Base-by-base conservation (phyloP, 192 early-diverging fungal genomes). In the Coemansia nantahalensis region DNA sequence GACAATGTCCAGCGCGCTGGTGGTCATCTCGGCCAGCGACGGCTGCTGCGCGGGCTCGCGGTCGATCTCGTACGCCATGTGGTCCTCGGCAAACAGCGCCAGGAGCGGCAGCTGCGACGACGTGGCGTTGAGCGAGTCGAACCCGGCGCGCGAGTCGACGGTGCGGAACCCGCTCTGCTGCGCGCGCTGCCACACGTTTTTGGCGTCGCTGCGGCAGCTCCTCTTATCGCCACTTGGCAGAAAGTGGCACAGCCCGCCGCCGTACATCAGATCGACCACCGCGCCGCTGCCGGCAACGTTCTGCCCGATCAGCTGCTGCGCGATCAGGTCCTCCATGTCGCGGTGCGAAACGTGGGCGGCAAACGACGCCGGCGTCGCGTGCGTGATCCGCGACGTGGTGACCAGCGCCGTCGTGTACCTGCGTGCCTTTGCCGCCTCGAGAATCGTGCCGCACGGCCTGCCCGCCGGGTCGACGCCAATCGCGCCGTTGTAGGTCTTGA, bases 331-430 rank as follows among this genome's bases (percentile, higher is more conserved):
- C 42, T 85, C 82, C 65, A 61, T 69, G 33, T 80, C 70, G 26
- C 83, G 58, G 43, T 79, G 41, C 5, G 34, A 45, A 0, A 76
- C 80, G 34, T 85, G 83, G 0, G 82, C 74, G 26, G 76, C 80
- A 53, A 82, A 84, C 0, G 81, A 49, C 1, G 77, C 82, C 1
- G 82, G 82, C 18, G 82, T 84, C 0, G 82, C 83, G 42, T 85
- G 82, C 1, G 80, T 85, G 21, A 85, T 77, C 2, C 82, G 73
- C 2, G 83, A 74, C 0, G 82, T 84, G 8, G 74, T 79, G 0
- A 84, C 82, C 11, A 84, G 56, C 5, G 76, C 83, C 0, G 83
- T 84, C 21, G 28, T 5, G 32, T 80, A 75, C 0, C 78, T 73
- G 3, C 23, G 31, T 1, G 48, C 21, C 24, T 83, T 81, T 38